Conservation (phyloP, 2,329 filamentous ascomycete genomes). For the Hypoxylon sp. region DNA sequence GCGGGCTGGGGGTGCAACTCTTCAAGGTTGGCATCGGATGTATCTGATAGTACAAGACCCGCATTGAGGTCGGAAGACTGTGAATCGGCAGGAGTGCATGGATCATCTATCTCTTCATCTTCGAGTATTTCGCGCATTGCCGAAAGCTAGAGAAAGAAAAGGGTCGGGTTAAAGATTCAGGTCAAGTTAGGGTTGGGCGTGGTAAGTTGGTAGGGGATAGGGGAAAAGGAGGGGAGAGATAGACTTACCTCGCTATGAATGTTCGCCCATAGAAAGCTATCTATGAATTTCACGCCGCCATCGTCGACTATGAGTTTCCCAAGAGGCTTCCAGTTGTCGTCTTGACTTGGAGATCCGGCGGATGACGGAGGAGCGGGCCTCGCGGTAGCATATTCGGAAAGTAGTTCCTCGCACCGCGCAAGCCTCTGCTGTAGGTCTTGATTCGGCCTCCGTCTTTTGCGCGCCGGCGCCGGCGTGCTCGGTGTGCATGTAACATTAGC, state of each 20-base stretch:
- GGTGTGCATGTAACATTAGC: conserved; percentile 70
- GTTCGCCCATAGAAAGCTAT: conserved; percentile 65
- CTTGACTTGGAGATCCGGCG: conserved; percentile 44
- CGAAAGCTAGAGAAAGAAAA: conserved; percentile 58
- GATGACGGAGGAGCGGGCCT: conserved; percentile 43
- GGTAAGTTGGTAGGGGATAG: neutral
- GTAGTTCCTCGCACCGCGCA: conserved; percentile 67
- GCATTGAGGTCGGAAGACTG: conserved; percentile 65
- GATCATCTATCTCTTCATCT: conserved; percentile 62
- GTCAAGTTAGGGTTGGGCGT: neutral
- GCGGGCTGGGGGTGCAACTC: conserved; percentile 73
- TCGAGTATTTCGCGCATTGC: conserved; percentile 71
- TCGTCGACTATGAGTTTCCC: conserved; percentile 69
- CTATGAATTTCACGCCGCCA: conserved; percentile 67
- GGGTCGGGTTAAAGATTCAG: conserved; percentile 8
- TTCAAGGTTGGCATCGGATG: conserved; percentile 55
- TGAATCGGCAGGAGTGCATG: conserved; percentile 56
- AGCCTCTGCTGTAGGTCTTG: conserved; percentile 72
- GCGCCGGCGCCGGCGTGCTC: conserved; percentile 69
- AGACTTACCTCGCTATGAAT: conserved; percentile 67
- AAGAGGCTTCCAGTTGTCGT: conserved; percentile 58
- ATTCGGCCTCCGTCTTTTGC: conserved; percentile 69
- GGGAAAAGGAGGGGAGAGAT: conserved; percentile 2
- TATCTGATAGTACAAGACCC: conserved; percentile 62
- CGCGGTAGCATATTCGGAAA: conserved; percentile 66